These are phyloP conservation scores for Fusarium pseudonygamai DNA, from an alignment of 2,329 filamentous ascomycete species.

Conservation along the genomic window DNA sequence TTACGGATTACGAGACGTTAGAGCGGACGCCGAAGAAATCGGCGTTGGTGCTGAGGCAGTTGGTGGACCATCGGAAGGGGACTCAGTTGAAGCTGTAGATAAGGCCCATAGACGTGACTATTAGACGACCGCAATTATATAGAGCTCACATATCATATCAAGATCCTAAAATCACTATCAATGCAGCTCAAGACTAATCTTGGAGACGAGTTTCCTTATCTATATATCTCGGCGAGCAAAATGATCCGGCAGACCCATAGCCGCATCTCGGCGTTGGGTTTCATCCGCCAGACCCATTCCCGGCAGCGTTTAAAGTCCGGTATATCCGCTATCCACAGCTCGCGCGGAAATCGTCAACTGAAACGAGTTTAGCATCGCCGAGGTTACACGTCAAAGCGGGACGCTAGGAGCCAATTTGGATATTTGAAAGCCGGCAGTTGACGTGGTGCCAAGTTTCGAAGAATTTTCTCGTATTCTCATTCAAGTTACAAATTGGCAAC, in stretches of 20 bases:
- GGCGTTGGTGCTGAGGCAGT: not conserved
- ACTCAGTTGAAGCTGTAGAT: not conserved
- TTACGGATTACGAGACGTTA: constrained; percentile 26
- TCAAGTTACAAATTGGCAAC: not conserved
- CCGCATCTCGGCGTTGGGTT: not conserved
- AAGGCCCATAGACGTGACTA: not conserved
- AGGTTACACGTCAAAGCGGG: not conserved
- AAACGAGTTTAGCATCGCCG: not conserved
- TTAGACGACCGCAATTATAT: not conserved
- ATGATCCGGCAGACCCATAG: not conserved
- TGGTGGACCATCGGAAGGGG: not conserved
- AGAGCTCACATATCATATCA: rapidly evolving
- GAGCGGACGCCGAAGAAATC: constrained; percentile 31
- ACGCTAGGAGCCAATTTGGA: not conserved
- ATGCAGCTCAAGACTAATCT: rapidly evolving
- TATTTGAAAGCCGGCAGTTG: not conserved
- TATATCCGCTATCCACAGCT: not conserved
- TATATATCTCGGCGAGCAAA: not conserved
- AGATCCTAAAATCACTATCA: rapidly evolving
- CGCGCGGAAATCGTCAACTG: not conserved
- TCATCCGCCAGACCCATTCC: not conserved
- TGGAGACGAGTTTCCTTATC: not conserved
- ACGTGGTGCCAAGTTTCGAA: not conserved
- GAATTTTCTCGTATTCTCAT: not conserved
- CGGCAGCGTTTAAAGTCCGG: not conserved